Evolutionary conservation across 2,329 filamentous ascomycete species (phyloP).

Genomic region (Alternaria brassicicola): DNA sequence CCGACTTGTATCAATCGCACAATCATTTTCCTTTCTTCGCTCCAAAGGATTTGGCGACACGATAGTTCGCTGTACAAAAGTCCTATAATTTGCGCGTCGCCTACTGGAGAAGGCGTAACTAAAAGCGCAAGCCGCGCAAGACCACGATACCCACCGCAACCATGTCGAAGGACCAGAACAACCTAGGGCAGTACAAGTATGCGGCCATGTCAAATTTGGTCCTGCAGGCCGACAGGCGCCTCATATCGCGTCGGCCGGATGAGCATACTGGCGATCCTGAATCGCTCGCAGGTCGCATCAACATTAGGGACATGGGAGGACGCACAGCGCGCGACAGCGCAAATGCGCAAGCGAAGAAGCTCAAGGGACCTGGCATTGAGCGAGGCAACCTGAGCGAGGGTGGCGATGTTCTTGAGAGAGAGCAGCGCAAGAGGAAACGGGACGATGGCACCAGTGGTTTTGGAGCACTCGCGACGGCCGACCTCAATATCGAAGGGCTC

Average conservation of each 20-base stretch:
- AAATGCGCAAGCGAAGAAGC: slow-evolving; percentile 78
- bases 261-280: slow-evolving; percentile 97
- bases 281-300: slow-evolving; percentile 91
- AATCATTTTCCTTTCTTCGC: slow-evolving; percentile 11
- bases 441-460: slow-evolving; percentile 70
- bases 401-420: slow-evolving; percentile 79
- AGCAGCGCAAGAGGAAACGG: slow-evolving; percentile 84
- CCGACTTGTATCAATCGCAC: slow-evolving; percentile 19
- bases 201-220: slow-evolving; percentile 99
- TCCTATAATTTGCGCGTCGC: slow-evolving; percentile 9
- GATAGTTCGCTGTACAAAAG: slow-evolving; percentile 10
- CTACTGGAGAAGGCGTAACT: slow-evolving; percentile 13
- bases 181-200: slow-evolving; percentile 98
- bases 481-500: slow-evolving; percentile 86
- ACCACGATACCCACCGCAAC: slow-evolving; percentile 24
- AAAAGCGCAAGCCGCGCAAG: slow-evolving; percentile 31
- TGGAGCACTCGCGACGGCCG: slow-evolving; percentile 75
- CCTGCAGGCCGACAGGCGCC: slow-evolving; percentile 97
- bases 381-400: slow-evolving; percentile 79
- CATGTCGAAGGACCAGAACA: slow-evolving; percentile 48
- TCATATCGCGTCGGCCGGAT: slow-evolving; percentile 88
- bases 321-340: slow-evolving; percentile 79
- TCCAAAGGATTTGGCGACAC: slow-evolving; percentile 13
- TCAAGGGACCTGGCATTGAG: slow-evolving; percentile 70
- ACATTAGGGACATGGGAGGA: slow-evolving; percentile 92